Conservation (phyloP, 192 early-diverging fungal species). For the Lunasporangiospora selenospora region DNA sequence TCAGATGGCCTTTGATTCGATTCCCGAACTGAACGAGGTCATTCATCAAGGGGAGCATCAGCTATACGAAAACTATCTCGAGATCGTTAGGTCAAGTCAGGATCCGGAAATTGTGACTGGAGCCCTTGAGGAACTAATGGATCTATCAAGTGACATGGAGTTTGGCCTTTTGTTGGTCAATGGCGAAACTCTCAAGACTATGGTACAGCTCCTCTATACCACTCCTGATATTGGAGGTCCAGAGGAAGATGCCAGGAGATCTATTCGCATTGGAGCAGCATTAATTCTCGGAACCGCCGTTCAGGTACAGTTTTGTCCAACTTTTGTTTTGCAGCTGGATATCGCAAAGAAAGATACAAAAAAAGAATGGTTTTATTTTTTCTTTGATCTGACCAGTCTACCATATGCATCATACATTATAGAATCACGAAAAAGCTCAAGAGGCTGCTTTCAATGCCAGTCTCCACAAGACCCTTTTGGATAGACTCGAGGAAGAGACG, state of each 20-base stretch:
- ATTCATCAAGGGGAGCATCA: constrained; percentile 23
- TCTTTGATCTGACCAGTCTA: no score
- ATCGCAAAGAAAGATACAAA: no score
- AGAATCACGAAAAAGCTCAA: constrained; percentile 40
- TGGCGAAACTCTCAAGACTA: constrained; percentile 26
- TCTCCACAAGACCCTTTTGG: constrained; percentile 29
- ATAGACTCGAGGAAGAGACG: constrained; percentile 17
- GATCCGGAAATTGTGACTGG: constrained; percentile 18
- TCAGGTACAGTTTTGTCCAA: constrained; percentile 61
- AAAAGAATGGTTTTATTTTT: no score
- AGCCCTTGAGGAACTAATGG: constrained; percentile 59
- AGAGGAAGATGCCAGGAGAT: constrained; percentile 1
- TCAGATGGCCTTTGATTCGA: constrained; percentile 32
- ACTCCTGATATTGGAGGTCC: no score
- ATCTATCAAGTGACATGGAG: constrained; percentile 63
- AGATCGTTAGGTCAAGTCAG: constrained; percentile 12
- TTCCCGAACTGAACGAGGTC: constrained; percentile 26
- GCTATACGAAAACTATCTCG: constrained; percentile 42
- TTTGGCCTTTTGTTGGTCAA: constrained; percentile 58
- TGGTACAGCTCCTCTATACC: constrained; percentile 49
- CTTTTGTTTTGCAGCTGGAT: no score
- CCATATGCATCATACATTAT: no score
- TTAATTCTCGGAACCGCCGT: constrained; percentile 59
- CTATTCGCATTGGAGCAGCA: constrained; percentile 52
- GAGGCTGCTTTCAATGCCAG: constrained; percentile 20